Evolutionary conservation across 2,329 filamentous ascomycete genomes (phyloP), one percentile per base, ranked within the genome.

Genomic region (Aspergillus thermomutatus): DNA sequence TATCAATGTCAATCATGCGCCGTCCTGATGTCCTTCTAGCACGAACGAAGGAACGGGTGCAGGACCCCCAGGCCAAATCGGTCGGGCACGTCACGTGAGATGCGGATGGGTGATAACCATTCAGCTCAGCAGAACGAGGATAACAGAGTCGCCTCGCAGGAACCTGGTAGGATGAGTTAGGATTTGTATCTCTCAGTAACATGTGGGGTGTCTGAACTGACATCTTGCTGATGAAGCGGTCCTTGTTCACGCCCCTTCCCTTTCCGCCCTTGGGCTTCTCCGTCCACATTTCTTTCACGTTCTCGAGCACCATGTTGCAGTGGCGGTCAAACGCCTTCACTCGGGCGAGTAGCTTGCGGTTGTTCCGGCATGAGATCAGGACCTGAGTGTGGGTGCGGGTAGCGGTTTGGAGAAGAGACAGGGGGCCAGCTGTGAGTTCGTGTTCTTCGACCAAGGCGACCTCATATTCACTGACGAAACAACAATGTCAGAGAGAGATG

Each of bases 261-360:
- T 93, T 93, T 64, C 87, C 88, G 23, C 89, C 87, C 70, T 90
- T 83, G 50, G 93, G 92, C 55, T 90, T 94, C 80, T 99, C 94
- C 9, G 92, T 97, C 94, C 94, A 99, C 93, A 99, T 97, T 80
- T 99, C 94, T 83, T 95, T 95, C 46, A 95, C 92, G 66, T 96
- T 96, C 81, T 96, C 92, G 49, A 97, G 82, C 3, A 96, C 90
- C 94, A 99, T 97, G 80, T 99, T 99, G 85, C 92, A 97, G 79
- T 99, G 94, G 59, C 94, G 85, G 78, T 99, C 94, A 75, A 99
- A 99, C 6, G 94, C 94, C 82, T 99, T 99, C 71, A 99, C 93
- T 63, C 94, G 89, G 52, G 93, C 94, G 54, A 99, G 87, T 49
- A 99, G 84, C 60, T 99, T 99, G 78, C 93, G 90, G 82, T 97